Percentiles rank a stretch among this genome's conserved stretches.
phyloP scores from a whole-genome alignment of 192 early-diverging fungal species.

The Borealophlyctis nickersoniae region DNA sequence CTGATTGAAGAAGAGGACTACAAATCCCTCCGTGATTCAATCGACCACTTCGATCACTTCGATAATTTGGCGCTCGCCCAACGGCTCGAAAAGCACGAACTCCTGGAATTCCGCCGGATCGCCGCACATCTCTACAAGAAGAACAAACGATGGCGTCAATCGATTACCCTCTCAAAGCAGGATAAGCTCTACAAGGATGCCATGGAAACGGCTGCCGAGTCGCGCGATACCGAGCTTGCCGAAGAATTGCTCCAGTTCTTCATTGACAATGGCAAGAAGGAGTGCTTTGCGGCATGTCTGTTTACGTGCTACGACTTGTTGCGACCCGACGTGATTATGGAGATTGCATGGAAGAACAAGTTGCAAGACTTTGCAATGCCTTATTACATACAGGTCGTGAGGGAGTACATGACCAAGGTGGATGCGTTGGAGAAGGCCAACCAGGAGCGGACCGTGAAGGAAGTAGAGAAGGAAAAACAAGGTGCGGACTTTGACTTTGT shows the following conservation, averaged over 20 bases:
- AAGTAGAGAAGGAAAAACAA: constrained; percentile 58
- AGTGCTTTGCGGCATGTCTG: constrained; percentile 91
- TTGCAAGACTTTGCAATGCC: constrained; percentile 96
- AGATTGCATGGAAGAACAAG: constrained; percentile 86
- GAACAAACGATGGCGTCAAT: constrained; percentile 95
- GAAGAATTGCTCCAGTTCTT: constrained; percentile 96
- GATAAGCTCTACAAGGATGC: constrained; percentile 98
- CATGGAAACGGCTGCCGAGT: constrained; percentile 96
- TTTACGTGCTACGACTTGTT: constrained; percentile 95
- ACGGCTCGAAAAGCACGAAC: constrained; percentile 91
- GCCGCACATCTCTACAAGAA: constrained; percentile 94
- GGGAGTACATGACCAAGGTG: constrained; percentile 86
- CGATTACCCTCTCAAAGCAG: constrained; percentile 92
- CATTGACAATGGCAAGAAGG: constrained; percentile 84
- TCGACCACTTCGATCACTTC: constrained; percentile 94
- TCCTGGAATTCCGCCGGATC: constrained; percentile 97
- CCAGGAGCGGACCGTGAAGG: constrained; percentile 40
- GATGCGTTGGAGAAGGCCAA: constrained; percentile 53
- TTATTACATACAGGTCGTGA: constrained; percentile 87
- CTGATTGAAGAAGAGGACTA: constrained; percentile 98
- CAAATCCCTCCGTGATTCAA: constrained; percentile 87
- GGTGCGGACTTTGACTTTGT: constrained; percentile 29
- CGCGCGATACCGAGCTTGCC: constrained; percentile 79
- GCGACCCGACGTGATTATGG: constrained; percentile 90
- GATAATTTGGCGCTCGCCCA: constrained; percentile 88